Evolutionary conservation across 305 asterid genomes (phyloP).

Genomic region (Plantago rigida): DNA sequence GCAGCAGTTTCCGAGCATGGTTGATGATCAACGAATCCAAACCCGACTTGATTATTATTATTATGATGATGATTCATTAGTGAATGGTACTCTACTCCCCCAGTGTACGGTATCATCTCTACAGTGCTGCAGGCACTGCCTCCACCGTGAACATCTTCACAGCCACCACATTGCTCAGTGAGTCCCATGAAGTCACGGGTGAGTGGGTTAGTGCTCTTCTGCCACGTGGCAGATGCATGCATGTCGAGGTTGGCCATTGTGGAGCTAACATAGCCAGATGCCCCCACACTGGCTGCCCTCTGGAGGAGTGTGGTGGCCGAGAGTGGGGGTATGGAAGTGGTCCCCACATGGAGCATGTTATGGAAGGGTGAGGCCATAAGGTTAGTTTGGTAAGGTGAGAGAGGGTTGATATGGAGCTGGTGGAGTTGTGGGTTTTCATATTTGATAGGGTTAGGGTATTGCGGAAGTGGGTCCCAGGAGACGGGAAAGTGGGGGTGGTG

Average conservation of each 20-base stretch:
- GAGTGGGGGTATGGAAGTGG: conserved; percentile 25
- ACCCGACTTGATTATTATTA: conserved; percentile 26
- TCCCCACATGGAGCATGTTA: conserved; percentile 20
- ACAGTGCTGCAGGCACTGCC: background rate
- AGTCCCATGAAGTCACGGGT: conserved; percentile 77
- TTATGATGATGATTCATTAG: conserved; percentile 44
- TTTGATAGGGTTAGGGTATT: conserved; percentile 44
- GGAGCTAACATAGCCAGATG: conserved; percentile 43
- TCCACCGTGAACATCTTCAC: conserved; percentile 3
- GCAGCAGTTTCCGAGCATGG: conserved; percentile 18
- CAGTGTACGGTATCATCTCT: conserved; percentile 38
- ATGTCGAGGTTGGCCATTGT: conserved; percentile 58
- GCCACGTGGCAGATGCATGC: conserved; percentile 42
- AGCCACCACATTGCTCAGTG: conserved; percentile 34
- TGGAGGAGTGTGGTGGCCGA: conserved; percentile 78
- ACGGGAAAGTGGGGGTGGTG: conserved; percentile 29
- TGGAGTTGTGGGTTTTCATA: conserved; percentile 45
- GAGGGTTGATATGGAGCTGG: conserved; percentile 23
- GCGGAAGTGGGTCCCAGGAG: conserved; percentile 43
- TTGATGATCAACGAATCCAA: conserved; percentile 37
- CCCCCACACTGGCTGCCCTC: conserved; percentile 49
- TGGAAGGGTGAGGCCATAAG: conserved; percentile 31
- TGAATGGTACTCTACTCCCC: conserved; percentile 40
- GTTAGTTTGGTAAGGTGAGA: no score
- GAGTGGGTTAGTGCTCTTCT: conserved; percentile 37